Conservation (phyloP, 2,329 filamentous ascomycete species). For the Calonectria honghensis region DNA sequence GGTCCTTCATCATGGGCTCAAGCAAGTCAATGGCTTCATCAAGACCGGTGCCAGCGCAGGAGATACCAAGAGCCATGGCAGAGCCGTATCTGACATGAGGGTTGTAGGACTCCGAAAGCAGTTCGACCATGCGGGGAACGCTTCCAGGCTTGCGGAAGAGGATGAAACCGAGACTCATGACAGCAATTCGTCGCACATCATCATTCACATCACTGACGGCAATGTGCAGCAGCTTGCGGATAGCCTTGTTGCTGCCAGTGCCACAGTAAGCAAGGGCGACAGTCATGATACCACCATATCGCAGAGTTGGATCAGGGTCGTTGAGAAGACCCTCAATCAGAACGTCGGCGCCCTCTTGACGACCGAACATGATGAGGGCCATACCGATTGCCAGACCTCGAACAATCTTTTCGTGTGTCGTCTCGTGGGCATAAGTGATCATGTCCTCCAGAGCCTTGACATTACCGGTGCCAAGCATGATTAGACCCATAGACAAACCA, state of each 20-base stretch:
- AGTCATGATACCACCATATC: slow-evolving; percentile 99
- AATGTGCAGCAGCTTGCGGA: slow-evolving; percentile 94
- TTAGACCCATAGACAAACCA: slow-evolving; percentile 95
- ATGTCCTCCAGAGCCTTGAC: slow-evolving; percentile 95
- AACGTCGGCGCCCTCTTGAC: slow-evolving; percentile 95
- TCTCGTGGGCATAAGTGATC: slow-evolving; percentile 98
- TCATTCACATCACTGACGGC: slow-evolving; percentile 99
- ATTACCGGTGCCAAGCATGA: slow-evolving; percentile 99
- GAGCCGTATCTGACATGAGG: slow-evolving; percentile 98
- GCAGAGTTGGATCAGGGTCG: slow-evolving; percentile 93
- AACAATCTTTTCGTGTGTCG: slow-evolving; percentile 99
- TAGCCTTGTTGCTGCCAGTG: slow-evolving; percentile 98
- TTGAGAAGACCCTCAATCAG: slow-evolving; percentile 94
- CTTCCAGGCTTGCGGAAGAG: slow-evolving; percentile 98
- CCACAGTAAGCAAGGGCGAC: slow-evolving; percentile 98
- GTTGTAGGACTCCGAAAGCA: slow-evolving; percentile 98
- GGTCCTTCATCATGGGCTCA: slow-evolving; percentile 99
- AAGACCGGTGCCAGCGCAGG: slow-evolving; percentile 95
- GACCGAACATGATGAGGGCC: slow-evolving; percentile 98
- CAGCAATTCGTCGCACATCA: slow-evolving; percentile 94
- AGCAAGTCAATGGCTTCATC: slow-evolving; percentile 97
- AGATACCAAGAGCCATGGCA: slow-evolving; percentile 98
- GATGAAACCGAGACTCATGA: slow-evolving; percentile 98
- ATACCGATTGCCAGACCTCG: slow-evolving; percentile 96
- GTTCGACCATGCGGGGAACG: slow-evolving; percentile 98